These are phyloP conservation scores for Paecilomyces sp. DNA, from an alignment of 2,329 filamentous ascomycete genomes.

Conservation along the genomic window DNA sequence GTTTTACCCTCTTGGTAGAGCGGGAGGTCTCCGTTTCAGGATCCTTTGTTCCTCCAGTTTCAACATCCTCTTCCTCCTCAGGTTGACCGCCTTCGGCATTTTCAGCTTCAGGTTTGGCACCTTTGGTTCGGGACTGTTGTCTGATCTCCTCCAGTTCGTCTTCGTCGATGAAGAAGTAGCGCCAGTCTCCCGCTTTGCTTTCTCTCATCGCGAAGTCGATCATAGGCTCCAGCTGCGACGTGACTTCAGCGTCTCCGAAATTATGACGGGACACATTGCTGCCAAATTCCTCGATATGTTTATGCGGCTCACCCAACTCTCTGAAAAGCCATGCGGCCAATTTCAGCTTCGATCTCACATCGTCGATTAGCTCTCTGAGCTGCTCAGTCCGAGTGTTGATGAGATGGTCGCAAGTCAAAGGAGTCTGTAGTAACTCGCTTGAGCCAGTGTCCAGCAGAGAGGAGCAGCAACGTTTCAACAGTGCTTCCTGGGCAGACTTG, in stretches of 20 bases:
- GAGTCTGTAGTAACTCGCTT: conserved; percentile 18
- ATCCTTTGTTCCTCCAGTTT: neutral
- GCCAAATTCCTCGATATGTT: conserved; percentile 21
- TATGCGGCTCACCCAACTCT: conserved; percentile 12
- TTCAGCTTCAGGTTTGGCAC: neutral
- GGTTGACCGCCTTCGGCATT: neutral
- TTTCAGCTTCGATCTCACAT: conserved; percentile 17
- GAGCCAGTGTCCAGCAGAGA: conserved; percentile 23
- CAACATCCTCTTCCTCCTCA: neutral
- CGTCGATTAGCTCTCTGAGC: conserved; percentile 12
- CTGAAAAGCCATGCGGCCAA: conserved; percentile 23
- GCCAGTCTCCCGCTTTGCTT: conserved; percentile 20
- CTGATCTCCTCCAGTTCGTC: neutral
- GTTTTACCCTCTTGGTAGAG: conserved; percentile 1
- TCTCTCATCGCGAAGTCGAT: conserved; percentile 11
- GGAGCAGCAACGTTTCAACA: conserved; percentile 42
- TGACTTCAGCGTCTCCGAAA: conserved; percentile 22
- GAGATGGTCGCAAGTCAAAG: conserved; percentile 25
- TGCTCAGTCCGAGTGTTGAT: conserved; percentile 16
- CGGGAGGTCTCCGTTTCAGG: neutral
- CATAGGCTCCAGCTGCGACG: conserved; percentile 11
- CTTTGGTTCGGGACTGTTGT: neutral
- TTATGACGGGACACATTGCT: conserved; percentile 18
- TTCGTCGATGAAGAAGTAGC: conserved; percentile 15
- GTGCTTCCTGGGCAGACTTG: conserved; percentile 43